Evolutionary conservation across 805 yeast species (phyloP).

Genomic region (Kluyveromyces starmeri): DNA sequence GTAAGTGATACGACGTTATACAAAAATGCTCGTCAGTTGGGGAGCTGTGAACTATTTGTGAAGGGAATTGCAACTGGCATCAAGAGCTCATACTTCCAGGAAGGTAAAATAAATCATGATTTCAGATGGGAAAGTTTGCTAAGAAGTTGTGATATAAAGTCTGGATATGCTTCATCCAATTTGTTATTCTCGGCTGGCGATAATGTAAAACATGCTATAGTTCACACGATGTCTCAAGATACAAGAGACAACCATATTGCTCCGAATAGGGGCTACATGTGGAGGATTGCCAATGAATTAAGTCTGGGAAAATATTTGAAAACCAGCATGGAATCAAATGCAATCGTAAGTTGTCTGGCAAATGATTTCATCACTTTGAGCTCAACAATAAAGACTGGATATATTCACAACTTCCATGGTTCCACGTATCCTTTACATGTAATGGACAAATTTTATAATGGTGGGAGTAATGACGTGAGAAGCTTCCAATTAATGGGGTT

Average conservation of each 20-base stretch:
- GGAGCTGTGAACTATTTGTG: slow-evolving; percentile 43
- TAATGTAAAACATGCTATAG: slow-evolving; percentile 47
- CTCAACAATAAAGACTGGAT: slow-evolving; percentile 45
- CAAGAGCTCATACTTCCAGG: slow-evolving; percentile 17
- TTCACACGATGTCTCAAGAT: slow-evolving; percentile 33
- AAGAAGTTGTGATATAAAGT: slow-evolving; percentile 36
- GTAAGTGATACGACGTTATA: slow-evolving; percentile 43
- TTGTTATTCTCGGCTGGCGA: slow-evolving; percentile 54
- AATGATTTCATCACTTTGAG: slow-evolving; percentile 36
- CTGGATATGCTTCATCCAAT: slow-evolving; percentile 43
- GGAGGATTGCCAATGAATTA: slow-evolving; percentile 38
- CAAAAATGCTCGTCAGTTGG: slow-evolving; percentile 44
- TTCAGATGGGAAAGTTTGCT: slow-evolving; percentile 35
- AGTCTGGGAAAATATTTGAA: slow-evolving; percentile 26
- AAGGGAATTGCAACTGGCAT: slow-evolving; percentile 30
- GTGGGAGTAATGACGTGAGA: slow-evolving; percentile 67
- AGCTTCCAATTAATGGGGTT: slow-evolving; percentile 61
- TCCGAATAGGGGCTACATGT: slow-evolving; percentile 38
- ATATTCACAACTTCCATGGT: slow-evolving; percentile 35
- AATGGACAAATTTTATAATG: slow-evolving; percentile 74
- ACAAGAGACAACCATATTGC: slow-evolving; percentile 34
- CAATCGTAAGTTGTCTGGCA: slow-evolving; percentile 19
- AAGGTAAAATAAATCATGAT: slow-evolving; percentile 37
- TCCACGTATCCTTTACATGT: slow-evolving; percentile 40
- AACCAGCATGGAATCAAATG: slow-evolving; percentile 26